Conservation (phyloP, 108 stramenopile genomes). For the Asterionellopsis glacialis region DNA sequence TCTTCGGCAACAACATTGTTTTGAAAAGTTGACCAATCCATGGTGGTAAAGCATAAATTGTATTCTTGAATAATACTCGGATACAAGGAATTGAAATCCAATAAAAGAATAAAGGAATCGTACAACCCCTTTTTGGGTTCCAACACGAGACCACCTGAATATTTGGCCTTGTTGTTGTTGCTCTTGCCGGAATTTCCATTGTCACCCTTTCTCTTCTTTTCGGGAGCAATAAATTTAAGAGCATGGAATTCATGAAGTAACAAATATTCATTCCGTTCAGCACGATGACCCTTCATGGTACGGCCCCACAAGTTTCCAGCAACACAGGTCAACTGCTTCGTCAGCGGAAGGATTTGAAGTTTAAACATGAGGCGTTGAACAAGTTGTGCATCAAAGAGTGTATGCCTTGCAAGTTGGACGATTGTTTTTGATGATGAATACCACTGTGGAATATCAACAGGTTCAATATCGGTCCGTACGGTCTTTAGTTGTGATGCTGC, state of each 20-base stretch:
- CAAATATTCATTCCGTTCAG: constrained; percentile 98
- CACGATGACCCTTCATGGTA: constrained; percentile 94
- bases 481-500: constrained; percentile 80
- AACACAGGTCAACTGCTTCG: constrained; percentile 95
- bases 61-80: constrained; percentile 99
- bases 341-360: constrained; percentile 94
- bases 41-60: constrained; percentile 99
- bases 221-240: constrained; percentile 92
- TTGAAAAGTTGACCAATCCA: constrained; percentile 82
- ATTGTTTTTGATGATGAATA: constrained; percentile 67
- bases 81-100: constrained; percentile 99
- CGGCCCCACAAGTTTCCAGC: constrained; percentile 96
- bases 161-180: constrained; percentile 90
- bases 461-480: constrained; percentile 82
- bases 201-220: constrained; percentile 62
- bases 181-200: constrained; percentile 32
- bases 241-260: constrained; percentile 98
- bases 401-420: constrained; percentile 83
- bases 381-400: constrained; percentile 87
- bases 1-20: constrained; percentile 24
- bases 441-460: constrained; percentile 87
- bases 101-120: constrained; percentile 96
- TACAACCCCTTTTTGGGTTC: constrained; percentile 99
- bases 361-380: constrained; percentile 91
- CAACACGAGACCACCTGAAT: constrained; percentile 96